These are phyloP conservation scores for Suhomyces guaymorum DNA, from an alignment of 1,139 yeast genomes.

Conservation along the genomic window DNA sequence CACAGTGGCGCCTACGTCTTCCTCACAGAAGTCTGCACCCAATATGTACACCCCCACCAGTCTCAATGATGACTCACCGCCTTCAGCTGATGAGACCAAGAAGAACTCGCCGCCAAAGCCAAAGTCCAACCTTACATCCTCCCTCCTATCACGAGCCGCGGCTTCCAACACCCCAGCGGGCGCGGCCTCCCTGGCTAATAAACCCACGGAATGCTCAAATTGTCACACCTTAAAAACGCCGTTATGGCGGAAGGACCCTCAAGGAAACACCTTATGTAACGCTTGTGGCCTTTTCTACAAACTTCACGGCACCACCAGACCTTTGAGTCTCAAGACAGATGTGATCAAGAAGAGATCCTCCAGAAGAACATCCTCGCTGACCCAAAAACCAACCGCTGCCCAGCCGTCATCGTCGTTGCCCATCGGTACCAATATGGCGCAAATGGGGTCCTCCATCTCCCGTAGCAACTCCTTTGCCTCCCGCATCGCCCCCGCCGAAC, in stretches of 20 bases:
- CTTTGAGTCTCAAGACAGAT: conserved; percentile 55
- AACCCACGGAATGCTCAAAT: conserved; percentile 43
- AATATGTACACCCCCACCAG: conserved; percentile 26
- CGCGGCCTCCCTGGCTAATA: conserved; percentile 7
- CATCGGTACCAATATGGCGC: conserved; percentile 4
- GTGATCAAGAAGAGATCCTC: conserved; percentile 57
- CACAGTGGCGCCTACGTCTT: no score
- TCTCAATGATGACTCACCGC: conserved; percentile 31
- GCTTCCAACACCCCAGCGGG: conserved; percentile 1
- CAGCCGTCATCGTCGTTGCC: conserved; percentile 7
- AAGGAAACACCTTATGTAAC: conserved; percentile 58
- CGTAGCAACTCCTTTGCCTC: conserved; percentile 11
- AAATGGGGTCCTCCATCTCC: conserved; percentile 6
- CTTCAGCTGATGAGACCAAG: conserved; percentile 7
- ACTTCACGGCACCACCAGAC: conserved; percentile 59
- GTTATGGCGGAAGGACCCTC: conserved; percentile 58
- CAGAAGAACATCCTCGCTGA: conserved; percentile 26
- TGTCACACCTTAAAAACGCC: conserved; percentile 61
- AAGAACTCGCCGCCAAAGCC: conserved; percentile 4
- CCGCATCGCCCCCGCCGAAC: conserved; percentile 11
- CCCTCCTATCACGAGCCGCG: conserved; percentile 21
- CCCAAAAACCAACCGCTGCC: conserved; percentile 9
- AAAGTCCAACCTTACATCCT: conserved; percentile 38
- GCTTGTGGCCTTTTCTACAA: conserved; percentile 62
- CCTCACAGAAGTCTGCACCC: no score